Conservation (phyloP, 805 yeast species). For the Diddensiella transvaalensis region DNA sequence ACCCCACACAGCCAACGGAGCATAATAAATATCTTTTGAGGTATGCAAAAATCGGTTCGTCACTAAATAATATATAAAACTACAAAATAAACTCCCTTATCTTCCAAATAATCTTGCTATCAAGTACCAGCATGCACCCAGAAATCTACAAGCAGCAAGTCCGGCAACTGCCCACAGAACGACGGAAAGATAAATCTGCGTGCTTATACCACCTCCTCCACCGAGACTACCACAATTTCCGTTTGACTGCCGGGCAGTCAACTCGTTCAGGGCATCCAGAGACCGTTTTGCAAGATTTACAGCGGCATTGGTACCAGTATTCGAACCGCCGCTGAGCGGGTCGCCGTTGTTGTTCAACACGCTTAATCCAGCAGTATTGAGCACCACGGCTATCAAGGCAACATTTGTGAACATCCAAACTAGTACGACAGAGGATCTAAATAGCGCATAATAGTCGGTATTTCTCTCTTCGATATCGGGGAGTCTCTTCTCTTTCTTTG, state of each 20-base stretch:
- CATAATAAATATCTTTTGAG: no score
- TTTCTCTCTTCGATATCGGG: slow-evolving; percentile 49
- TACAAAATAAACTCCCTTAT: slow-evolving; percentile 10
- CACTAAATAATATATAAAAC: background rate
- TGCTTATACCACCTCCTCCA: slow-evolving; percentile 20
- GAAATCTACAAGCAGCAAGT: slow-evolving; percentile 76
- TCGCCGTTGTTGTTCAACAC: slow-evolving; percentile 31
- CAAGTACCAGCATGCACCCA: slow-evolving; percentile 68
- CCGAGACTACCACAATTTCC: slow-evolving; percentile 21
- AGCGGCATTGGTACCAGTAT: slow-evolving; percentile 25
- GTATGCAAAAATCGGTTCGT: no score
- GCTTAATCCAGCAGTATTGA: slow-evolving; percentile 76
- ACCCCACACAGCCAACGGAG: no score
- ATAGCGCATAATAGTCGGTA: slow-evolving; percentile 82
- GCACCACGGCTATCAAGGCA: slow-evolving; percentile 73
- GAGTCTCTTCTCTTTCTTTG: slow-evolving; percentile 33
- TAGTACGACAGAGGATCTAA: slow-evolving; percentile 84
- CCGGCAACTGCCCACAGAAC: slow-evolving; percentile 92
- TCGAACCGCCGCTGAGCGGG: slow-evolving; percentile 2
- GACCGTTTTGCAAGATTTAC: slow-evolving; percentile 26
- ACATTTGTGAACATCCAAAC: slow-evolving; percentile 87
- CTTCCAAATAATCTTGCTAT: slow-evolving; percentile 33
- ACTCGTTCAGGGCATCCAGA: slow-evolving; percentile 4
- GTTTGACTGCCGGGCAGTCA: slow-evolving; percentile 2
- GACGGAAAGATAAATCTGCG: slow-evolving; percentile 64